Evolutionary conservation across 345 rosid species (phyloP).

Genomic region (Moricandia moricandioides): DNA sequence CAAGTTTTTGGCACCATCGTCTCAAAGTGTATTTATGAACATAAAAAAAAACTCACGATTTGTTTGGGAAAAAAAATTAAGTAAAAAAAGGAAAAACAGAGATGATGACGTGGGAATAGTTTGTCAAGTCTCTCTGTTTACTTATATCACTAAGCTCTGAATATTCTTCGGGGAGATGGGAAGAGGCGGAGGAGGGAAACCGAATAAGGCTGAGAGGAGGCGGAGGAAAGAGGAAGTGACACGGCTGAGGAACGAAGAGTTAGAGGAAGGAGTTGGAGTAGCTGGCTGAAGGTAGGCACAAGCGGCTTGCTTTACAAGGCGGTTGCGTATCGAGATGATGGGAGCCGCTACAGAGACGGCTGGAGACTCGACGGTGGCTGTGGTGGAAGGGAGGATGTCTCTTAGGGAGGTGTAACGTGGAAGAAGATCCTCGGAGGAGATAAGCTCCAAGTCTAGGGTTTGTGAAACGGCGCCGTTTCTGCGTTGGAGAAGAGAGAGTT

Average conservation of each 20-base stretch:
- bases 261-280: constrained; percentile 51
- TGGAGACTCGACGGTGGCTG: constrained; percentile 58
- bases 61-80: neutral
- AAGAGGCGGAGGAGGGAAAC: constrained; percentile 28
- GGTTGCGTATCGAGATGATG: constrained; percentile 69
- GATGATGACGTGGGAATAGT: neutral
- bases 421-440: constrained; percentile 25
- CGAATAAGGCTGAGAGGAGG: constrained; percentile 18
- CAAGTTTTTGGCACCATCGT: constrained; percentile 4
- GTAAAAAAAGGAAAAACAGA: constrained; percentile 7
- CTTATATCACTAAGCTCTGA: constrained; percentile 9
- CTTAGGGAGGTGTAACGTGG: constrained; percentile 67
- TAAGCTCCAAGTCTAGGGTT: constrained; percentile 39
- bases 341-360: constrained; percentile 24
- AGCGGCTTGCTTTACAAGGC: constrained; percentile 90
- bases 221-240: constrained; percentile 43
- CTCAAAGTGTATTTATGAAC: constrained; percentile 26
- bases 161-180: constrained; percentile 18
- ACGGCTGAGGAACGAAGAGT: constrained; percentile 47
- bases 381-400: constrained; percentile 57
- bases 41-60: constrained; percentile 25
- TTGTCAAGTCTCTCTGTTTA: neutral
- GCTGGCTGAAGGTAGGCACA: constrained; percentile 91
- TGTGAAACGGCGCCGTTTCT: constrained; percentile 30
- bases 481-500: constrained; percentile 34